These are phyloP conservation scores for Acanthamoeba sp. DNA, from an alignment of 208 protist genomes.

Conservation along the genomic window DNA sequence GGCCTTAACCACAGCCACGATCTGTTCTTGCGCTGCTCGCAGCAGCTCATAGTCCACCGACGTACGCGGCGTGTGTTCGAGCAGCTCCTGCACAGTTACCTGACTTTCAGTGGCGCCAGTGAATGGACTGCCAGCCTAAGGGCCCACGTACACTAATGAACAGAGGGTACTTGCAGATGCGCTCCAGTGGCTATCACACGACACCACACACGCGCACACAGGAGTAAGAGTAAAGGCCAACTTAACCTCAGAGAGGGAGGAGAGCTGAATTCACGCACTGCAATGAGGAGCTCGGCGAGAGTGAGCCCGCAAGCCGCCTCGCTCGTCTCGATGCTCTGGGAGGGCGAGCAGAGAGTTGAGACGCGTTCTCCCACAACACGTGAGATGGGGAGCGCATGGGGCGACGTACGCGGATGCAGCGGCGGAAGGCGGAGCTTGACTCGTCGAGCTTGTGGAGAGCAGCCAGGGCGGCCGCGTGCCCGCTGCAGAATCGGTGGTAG, in stretches of 20 bases:
- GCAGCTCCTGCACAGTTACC: not conserved
- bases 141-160: not conserved
- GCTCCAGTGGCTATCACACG: not conserved
- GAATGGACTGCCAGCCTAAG: too few species aligned
- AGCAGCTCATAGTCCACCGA: not conserved
- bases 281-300: not conserved
- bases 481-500: constrained; percentile 10
- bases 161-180: not conserved
- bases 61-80: not conserved
- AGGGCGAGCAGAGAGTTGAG: too few species aligned
- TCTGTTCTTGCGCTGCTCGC: not conserved
- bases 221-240: not conserved
- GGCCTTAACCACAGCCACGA: not conserved
- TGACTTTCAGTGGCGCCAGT: too few species aligned
- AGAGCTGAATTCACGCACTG: not conserved
- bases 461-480: not conserved
- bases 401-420: not conserved
- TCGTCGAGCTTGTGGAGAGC: not conserved
- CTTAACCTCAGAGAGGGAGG: too few species aligned
- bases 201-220: not conserved
- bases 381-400: too few species aligned
- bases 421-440: not conserved
- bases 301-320: not conserved
- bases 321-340: not conserved
- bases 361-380: too few species aligned